A percentile compares a stretch with the other conserved stretches of the same genome.
Conservation (phyloP, 371 early-diverging fungal genomes). For the Mucor irregularis region DNA sequence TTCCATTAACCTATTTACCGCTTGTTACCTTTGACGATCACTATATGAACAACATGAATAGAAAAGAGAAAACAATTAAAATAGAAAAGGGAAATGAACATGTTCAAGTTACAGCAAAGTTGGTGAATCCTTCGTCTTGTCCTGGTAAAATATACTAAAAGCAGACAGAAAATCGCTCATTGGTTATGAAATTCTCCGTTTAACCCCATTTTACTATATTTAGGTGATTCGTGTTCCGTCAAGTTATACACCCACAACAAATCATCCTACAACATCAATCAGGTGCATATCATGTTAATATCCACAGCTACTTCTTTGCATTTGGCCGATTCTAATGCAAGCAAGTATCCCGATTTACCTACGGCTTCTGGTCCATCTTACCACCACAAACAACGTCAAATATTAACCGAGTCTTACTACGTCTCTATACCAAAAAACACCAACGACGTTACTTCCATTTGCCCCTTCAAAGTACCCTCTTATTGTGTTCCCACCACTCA, state of each 20-base stretch:
- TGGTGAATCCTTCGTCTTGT: conserved; percentile 39
- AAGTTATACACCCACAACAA: conserved; percentile 34
- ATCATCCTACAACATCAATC: conserved; percentile 37
- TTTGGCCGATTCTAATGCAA: neutral
- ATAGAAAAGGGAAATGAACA: conserved; percentile 20
- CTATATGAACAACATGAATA: neutral
- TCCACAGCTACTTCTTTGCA: conserved; percentile 25
- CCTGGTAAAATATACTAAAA: conserved; percentile 35
- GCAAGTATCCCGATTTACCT: conserved; percentile 8
- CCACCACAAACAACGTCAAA: conserved; percentile 29
- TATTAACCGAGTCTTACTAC: conserved; percentile 30
- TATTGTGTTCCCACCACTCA: conserved; percentile 38
- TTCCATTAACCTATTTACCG: conserved; percentile 38
- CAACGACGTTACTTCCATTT: conserved; percentile 25
- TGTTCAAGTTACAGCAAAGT: conserved; percentile 29
- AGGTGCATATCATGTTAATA: conserved; percentile 32
- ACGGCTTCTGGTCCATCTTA: conserved; percentile 14
- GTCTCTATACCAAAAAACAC: conserved; percentile 32
- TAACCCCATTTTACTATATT: conserved; percentile 4
- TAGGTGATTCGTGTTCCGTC: conserved; percentile 45
- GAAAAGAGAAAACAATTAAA: conserved; percentile 5
- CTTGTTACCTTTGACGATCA: conserved; percentile 22
- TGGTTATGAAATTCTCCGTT: conserved; percentile 1
- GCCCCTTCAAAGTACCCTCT: conserved; percentile 36
- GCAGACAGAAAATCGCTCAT: conserved; percentile 1